Percentiles rank a stretch among this genome's conserved stretches.
Evolutionary conservation across 2,329 filamentous ascomycete species (phyloP).

Genomic region (Neopestalotiopsis rosae): DNA sequence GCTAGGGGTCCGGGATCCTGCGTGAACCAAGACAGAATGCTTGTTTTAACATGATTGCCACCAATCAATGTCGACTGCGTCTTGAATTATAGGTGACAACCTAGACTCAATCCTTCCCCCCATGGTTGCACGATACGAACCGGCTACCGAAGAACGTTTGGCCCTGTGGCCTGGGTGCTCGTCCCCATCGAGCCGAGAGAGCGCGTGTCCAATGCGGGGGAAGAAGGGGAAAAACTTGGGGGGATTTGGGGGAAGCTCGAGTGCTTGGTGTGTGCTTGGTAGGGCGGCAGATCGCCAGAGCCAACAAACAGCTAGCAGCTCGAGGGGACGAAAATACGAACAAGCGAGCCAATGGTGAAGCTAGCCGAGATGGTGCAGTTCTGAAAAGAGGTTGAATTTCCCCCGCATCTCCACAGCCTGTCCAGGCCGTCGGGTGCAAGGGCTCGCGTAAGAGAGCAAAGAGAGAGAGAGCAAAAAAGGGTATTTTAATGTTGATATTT

Average conservation of each 20-base stretch:
- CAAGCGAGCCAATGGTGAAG: conserved; percentile 8
- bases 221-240: background rate
- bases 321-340: background rate
- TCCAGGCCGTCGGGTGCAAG: conserved; percentile 7
- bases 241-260: too few species aligned
- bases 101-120: background rate
- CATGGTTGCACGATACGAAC: background rate
- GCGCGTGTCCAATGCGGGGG: background rate
- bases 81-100: background rate
- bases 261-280: background rate
- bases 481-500: background rate
- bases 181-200: background rate
- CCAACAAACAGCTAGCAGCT: background rate
- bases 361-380: background rate
- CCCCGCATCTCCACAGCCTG: conserved; percentile 14
- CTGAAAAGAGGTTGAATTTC: too few species aligned
- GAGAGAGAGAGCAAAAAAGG: too few species aligned
- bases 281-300: background rate
- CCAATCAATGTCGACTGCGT: background rate
- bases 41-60: background rate
- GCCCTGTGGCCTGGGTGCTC: background rate
- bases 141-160: background rate
- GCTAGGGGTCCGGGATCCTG: background rate
- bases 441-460: background rate
- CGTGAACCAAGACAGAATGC: background rate